Evolutionary conservation across 2,329 filamentous ascomycete genomes (phyloP).

Genomic region (Trichophyton verrucosum): DNA sequence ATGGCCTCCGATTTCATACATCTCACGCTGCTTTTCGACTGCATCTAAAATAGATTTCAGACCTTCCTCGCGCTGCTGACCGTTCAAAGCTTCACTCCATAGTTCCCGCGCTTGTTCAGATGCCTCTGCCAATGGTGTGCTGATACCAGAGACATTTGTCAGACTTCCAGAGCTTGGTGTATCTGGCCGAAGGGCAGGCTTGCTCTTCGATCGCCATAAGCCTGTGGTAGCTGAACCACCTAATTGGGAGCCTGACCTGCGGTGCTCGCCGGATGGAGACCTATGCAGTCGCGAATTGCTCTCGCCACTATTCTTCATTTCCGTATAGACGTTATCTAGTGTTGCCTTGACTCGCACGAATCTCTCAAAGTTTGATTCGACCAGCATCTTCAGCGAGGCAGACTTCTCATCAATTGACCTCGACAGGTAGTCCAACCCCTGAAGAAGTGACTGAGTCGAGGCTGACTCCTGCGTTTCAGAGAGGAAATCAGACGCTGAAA

Average conservation of each 20-base stretch:
- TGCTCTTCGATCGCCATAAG: conserved; percentile 26
- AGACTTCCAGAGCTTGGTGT: conserved; percentile 34
- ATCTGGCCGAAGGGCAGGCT: conserved; percentile 88
- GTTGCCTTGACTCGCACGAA: conserved; percentile 96
- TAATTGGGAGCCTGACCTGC: conserved; percentile 49
- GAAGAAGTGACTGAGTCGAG: conserved; percentile 66
- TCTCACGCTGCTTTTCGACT: conserved; percentile 65
- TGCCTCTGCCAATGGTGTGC: conserved; percentile 73
- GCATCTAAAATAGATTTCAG: conserved; percentile 65
- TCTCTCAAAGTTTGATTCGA: conserved; percentile 95
- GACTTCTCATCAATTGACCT: conserved; percentile 96
- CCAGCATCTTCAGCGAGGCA: conserved; percentile 85
- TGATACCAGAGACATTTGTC: conserved; percentile 73
- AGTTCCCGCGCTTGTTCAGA: conserved; percentile 92
- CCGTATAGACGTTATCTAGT: conserved; percentile 96
- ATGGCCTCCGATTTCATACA: conserved; percentile 66
- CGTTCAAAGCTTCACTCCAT: conserved; percentile 87
- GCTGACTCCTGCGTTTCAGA: conserved; percentile 81
- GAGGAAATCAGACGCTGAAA: conserved; percentile 82
- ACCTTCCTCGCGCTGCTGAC: conserved; percentile 78
- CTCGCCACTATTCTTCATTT: conserved; percentile 69
- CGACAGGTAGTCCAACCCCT: conserved; percentile 74
- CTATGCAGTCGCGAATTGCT: conserved; percentile 37
- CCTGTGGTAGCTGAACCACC: not conserved
- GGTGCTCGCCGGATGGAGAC: conserved; percentile 51